Percentiles rank a stretch among this genome's conserved stretches.
Evolutionary conservation across 2,329 filamentous ascomycete species (phyloP).

Genomic region (Pseudogymnoascus sp.): DNA sequence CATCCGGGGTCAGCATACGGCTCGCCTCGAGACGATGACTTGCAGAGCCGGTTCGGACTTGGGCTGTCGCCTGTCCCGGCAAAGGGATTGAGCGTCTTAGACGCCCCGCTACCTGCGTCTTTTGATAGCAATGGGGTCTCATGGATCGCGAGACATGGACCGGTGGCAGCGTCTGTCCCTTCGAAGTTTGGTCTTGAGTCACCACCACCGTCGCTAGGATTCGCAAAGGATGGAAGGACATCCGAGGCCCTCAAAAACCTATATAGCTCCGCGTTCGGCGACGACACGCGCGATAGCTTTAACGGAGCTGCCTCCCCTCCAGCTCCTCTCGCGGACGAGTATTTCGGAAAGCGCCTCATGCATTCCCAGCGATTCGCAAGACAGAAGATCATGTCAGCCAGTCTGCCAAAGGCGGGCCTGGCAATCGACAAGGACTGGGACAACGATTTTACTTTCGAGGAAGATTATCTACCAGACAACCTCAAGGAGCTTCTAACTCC

Average conservation of each 20-base stretch:
- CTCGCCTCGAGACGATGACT: conserved; percentile 69
- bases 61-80: conserved; percentile 69
- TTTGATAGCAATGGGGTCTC: conserved; percentile 96
- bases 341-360: conserved; percentile 65
- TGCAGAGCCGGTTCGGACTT: conserved; percentile 51
- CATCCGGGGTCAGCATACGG: conserved; percentile 60
- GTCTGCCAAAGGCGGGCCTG: conserved; percentile 56
- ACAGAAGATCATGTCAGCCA: conserved; percentile 60
- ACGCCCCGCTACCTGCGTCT: conserved; percentile 85
- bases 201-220: conserved; percentile 65
- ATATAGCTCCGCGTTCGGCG: conserved; percentile 59
- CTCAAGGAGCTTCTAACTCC: conserved; percentile 59
- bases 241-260: conserved; percentile 57
- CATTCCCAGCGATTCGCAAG: conserved; percentile 59
- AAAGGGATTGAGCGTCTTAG: conserved; percentile 75
- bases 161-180: conserved; percentile 86
- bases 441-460: conserved; percentile 69
- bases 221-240: conserved; percentile 51
- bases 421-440: conserved; percentile 55
- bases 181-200: conserved; percentile 86
- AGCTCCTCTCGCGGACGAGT: conserved; percentile 42
- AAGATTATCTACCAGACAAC: conserved; percentile 75
- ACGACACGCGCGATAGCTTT: conserved; percentile 54
- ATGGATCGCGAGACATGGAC: conserved; percentile 79
- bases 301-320: conserved; percentile 38